Conservation (phyloP, 176 grass and related monocot genomes). For the Oryza officinalis region DNA sequence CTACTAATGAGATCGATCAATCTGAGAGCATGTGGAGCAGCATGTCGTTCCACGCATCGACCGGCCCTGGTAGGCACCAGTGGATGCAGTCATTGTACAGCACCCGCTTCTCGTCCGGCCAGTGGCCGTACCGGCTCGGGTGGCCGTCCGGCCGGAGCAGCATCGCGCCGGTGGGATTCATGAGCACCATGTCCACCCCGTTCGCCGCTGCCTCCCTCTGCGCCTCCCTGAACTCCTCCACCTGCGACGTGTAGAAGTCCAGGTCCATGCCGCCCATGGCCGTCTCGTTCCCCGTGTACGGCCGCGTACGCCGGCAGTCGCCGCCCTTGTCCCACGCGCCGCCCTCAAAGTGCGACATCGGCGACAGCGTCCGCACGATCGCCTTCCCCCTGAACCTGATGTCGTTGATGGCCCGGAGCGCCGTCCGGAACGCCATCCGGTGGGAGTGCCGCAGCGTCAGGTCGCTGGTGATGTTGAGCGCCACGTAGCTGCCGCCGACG, state of each 20-base stretch:
- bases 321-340: constrained; percentile 63
- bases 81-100: constrained; percentile 72
- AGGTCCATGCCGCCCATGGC: constrained; percentile 33
- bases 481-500: constrained; percentile 51
- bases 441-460: constrained; percentile 50
- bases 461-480: constrained; percentile 54
- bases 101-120: constrained; percentile 36
- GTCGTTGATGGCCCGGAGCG: constrained; percentile 37
- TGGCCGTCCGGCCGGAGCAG: constrained; percentile 74
- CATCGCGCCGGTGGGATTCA: constrained; percentile 51
- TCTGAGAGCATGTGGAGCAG: constrained; percentile 57
- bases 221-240: constrained; percentile 75
- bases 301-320: constrained; percentile 54
- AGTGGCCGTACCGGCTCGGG: constrained; percentile 58
- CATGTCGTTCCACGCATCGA: constrained; percentile 71
- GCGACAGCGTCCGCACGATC: constrained; percentile 64
- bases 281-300: constrained; percentile 50
- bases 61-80: constrained; percentile 68
- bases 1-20: neutral
- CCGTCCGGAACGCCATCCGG: constrained; percentile 56
- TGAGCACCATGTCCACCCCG: constrained; percentile 45
- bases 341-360: constrained; percentile 74
- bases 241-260: constrained; percentile 57
- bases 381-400: constrained; percentile 33
- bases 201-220: constrained; percentile 13